A percentile compares a stretch with the other conserved stretches of the same genome.
Evolutionary conservation across 306 rosid species (phyloP).

Genomic region (Glycine latifolia): DNA sequence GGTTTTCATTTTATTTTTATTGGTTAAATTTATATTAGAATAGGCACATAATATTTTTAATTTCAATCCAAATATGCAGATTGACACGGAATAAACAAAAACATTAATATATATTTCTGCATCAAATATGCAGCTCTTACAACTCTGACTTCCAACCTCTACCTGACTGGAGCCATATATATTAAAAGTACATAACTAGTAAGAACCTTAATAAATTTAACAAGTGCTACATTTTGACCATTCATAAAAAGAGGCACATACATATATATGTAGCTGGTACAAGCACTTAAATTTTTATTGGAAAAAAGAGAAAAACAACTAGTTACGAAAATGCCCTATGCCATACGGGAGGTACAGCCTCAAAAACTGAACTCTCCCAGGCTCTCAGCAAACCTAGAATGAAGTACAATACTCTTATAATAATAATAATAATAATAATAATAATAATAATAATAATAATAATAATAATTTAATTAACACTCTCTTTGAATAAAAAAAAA

Average conservation of each 20-base stretch:
- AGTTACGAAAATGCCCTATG: constrained; percentile 40
- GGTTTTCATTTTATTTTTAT: no score
- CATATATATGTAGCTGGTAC: constrained; percentile 34
- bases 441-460: no score
- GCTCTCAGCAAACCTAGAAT: constrained; percentile 29
- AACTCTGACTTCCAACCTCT: constrained; percentile 46
- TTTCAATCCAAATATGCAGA: no score
- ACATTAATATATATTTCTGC: constrained; percentile 28
- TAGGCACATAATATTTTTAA: no score
- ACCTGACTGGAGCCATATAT: constrained; percentile 29
- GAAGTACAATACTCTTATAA: constrained; percentile 29
- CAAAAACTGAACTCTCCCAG: constrained; percentile 34
- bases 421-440: no score
- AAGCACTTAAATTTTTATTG: constrained; percentile 36
- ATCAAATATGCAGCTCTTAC: constrained; percentile 40
- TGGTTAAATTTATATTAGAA: no score
- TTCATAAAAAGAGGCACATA: constrained; percentile 45
- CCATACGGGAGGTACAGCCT: constrained; percentile 45
- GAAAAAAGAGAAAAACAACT: constrained; percentile 13
- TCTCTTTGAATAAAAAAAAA: constrained; percentile 7
- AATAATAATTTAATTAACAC: neutral
- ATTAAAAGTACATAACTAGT: constrained; percentile 23
- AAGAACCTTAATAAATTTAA: constrained; percentile 35
- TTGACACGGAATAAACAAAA: neutral
- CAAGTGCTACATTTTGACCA: constrained; percentile 42